Percentiles rank a stretch among this genome's conserved stretches.
phyloP scores from a whole-genome alignment of 768 basidiomycete species.

The Trametes coccinea region DNA sequence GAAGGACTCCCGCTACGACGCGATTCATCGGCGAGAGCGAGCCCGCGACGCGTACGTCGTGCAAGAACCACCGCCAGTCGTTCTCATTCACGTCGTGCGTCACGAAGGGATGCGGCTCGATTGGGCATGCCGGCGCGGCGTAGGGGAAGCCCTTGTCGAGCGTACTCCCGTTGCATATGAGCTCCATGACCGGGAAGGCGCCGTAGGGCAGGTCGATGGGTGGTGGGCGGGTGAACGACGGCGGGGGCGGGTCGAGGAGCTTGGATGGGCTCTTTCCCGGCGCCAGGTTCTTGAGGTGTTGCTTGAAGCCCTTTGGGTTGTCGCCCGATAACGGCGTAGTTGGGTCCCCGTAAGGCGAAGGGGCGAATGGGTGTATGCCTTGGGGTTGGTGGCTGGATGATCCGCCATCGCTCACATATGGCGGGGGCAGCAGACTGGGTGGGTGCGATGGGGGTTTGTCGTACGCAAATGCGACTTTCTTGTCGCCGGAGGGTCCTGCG shows the following conservation, averaged over 20 bases:
- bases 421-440: too few species aligned
- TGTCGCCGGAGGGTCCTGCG: too few species aligned
- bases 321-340: not conserved
- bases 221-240: constrained; percentile 15
- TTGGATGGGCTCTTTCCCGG: constrained; percentile 14
- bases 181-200: constrained; percentile 33
- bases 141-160: constrained; percentile 47
- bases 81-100: constrained; percentile 47
- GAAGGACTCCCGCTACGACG: constrained; percentile 9
- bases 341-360: not conserved
- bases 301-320: constrained; percentile 7
- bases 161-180: constrained; percentile 34
- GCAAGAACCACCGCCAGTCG: constrained; percentile 43
- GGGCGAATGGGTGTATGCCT: not conserved
- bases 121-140: constrained; percentile 40
- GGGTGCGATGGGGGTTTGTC: too few species aligned
- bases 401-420: not conserved
- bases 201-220: constrained; percentile 3
- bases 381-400: not conserved
- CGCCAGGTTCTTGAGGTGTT: constrained; percentile 12
- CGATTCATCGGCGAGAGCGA: constrained; percentile 21
- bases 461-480: too few species aligned
- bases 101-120: constrained; percentile 46
- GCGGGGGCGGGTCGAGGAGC: constrained; percentile 22
- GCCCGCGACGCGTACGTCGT: constrained; percentile 18